phyloP scores from a whole-genome alignment of 371 early-diverging fungal genomes.

The Circinella minor region DNA sequence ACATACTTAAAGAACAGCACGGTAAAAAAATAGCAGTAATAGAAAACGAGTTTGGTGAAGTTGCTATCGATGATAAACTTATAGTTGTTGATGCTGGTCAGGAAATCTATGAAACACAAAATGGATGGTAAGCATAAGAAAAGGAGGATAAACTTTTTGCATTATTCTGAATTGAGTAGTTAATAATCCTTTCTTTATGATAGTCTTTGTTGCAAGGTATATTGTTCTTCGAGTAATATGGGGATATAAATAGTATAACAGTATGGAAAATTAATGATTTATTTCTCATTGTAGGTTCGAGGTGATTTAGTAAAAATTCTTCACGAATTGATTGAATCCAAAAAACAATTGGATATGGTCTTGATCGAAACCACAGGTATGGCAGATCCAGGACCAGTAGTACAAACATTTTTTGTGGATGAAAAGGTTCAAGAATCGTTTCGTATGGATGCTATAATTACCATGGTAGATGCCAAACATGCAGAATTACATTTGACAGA shows the following conservation, averaged over 20 bases:
- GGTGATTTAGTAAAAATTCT: conserved; percentile 39
- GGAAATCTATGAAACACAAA: conserved; percentile 41
- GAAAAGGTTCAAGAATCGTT: conserved; percentile 25
- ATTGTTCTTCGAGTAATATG: too few species aligned
- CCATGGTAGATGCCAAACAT: conserved; percentile 43
- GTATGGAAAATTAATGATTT: background rate
- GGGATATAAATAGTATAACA: background rate
- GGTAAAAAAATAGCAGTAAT: conserved; percentile 42
- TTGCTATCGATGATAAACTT: conserved; percentile 37
- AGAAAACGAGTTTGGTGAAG: conserved; percentile 48
- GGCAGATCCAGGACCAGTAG: conserved; percentile 47
- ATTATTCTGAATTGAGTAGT: background rate
- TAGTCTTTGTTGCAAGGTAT: conserved; percentile 27
- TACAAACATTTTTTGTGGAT: conserved; percentile 41
- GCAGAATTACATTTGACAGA: conserved; percentile 24
- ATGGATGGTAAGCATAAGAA: conserved; percentile 32
- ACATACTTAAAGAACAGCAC: conserved; percentile 36
- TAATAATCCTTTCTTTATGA: background rate
- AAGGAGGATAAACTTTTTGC: background rate
- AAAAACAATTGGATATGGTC: conserved; percentile 29
- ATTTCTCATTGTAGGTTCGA: conserved; percentile 22
- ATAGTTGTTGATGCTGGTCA: conserved; percentile 34
- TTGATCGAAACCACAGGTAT: conserved; percentile 46
- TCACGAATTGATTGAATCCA: conserved; percentile 21
- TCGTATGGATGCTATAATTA: conserved; percentile 40